phyloP scores from a whole-genome alignment of 106 monocot species.

The Triglochin maritima region DNA sequence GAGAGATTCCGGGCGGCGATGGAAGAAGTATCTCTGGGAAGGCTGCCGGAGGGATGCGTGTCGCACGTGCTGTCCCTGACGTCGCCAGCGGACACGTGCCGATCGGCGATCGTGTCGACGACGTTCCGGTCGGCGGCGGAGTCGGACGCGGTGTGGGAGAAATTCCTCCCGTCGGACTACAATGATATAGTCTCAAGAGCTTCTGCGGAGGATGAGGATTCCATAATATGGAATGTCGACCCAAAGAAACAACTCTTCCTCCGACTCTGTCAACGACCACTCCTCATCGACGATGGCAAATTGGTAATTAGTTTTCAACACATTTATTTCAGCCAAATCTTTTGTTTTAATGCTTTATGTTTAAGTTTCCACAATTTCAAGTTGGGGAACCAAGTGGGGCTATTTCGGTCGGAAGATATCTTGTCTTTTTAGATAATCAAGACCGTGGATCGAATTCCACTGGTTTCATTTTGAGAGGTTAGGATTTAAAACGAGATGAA shows the following conservation, averaged over 20 bases:
- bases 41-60: constrained; percentile 34
- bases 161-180: constrained; percentile 40
- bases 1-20: too few relatives aligned
- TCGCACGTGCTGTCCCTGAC: constrained; percentile 35
- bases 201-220: constrained; percentile 2
- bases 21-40: too few relatives aligned
- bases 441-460: too few relatives aligned
- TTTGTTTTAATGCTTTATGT: background rate
- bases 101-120: constrained; percentile 19
- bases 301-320: constrained; percentile 1
- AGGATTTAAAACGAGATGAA: too few relatives aligned
- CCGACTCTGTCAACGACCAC: constrained; percentile 26
- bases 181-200: constrained; percentile 16
- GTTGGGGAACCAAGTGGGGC: too few relatives aligned
- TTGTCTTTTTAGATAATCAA: too few relatives aligned
- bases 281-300: constrained; percentile 33
- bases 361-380: too few relatives aligned
- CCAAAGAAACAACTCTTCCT: constrained; percentile 44
- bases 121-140: constrained; percentile 26
- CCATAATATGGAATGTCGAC: background rate
- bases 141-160: constrained; percentile 38
- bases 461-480: too few relatives aligned
- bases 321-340: background rate
- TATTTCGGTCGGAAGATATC: too few relatives aligned
- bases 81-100: constrained; percentile 32